Percentiles rank a stretch among this genome's conserved stretches.
phyloP scores from a whole-genome alignment of 441 rosid genomes.

The Gossypium schwendimanii region DNA sequence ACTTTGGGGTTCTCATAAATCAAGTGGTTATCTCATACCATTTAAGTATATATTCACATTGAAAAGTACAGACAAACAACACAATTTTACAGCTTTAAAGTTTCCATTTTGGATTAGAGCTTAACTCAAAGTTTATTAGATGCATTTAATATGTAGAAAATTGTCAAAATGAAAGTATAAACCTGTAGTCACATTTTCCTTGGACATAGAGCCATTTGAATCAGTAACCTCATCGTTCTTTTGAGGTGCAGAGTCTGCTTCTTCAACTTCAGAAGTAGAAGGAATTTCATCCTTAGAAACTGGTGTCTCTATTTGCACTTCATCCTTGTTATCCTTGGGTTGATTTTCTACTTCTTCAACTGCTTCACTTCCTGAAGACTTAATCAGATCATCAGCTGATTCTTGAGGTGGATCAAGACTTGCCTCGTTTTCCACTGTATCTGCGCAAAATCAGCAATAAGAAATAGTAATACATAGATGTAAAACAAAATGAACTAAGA shows the following conservation, averaged over 20 bases:
- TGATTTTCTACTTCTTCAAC: constrained; percentile 31
- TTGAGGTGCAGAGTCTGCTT: constrained; percentile 31
- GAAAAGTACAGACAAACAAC: not conserved
- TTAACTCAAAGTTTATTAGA: constrained; percentile 3
- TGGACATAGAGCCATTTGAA: constrained; percentile 26
- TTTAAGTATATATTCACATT: not conserved
- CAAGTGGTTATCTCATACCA: not conserved
- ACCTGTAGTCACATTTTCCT: constrained; percentile 40
- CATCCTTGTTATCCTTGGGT: constrained; percentile 30
- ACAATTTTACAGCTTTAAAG: not conserved
- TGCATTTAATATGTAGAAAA: not conserved
- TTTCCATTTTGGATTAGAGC: not conserved
- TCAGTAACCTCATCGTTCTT: constrained; percentile 22
- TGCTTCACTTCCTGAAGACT: constrained; percentile 30
- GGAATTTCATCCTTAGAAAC: constrained; percentile 27
- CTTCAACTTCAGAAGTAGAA: constrained; percentile 21
- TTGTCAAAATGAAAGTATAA: constrained; percentile 6
- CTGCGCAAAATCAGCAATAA: constrained; percentile 17
- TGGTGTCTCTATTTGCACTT: constrained; percentile 32
- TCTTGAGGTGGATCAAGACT: constrained; percentile 27
- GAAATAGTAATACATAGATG: constrained; percentile 4
- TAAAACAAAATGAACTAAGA: not conserved
- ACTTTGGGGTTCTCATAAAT: not conserved
- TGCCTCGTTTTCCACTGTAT: constrained; percentile 27
- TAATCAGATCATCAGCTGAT: constrained; percentile 22